Percentiles rank a stretch among this genome's conserved stretches.
phyloP scores from a whole-genome alignment of 2,329 filamentous ascomycete genomes.

The Fusarium drepaniforme region DNA sequence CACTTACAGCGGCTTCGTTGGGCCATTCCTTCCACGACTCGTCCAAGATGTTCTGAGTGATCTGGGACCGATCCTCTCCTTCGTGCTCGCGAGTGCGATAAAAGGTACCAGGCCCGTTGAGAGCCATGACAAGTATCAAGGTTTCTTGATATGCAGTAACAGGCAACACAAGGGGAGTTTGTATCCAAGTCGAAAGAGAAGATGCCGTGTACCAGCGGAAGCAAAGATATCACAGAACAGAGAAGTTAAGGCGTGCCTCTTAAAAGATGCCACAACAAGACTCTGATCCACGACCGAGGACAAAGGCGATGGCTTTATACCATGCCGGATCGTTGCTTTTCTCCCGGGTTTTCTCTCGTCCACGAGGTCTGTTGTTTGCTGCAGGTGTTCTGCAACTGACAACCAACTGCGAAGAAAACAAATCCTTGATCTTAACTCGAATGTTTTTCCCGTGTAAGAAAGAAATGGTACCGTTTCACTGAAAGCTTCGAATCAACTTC shows the following conservation, averaged over 20 bases:
- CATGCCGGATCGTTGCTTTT: neutral
- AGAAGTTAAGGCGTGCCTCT: neutral
- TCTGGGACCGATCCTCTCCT: conserved; percentile 39
- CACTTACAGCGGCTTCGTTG: conserved; percentile 59
- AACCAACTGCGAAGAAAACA: neutral
- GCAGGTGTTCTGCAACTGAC: conserved; percentile 7
- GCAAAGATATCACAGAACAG: neutral
- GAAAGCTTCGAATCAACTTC: neutral
- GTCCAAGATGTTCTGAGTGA: conserved; percentile 43
- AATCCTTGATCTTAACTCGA: neutral
- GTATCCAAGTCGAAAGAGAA: neutral
- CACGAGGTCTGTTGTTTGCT: neutral
- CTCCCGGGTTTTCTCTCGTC: neutral
- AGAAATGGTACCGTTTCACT: neutral
- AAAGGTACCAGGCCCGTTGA: conserved; percentile 44
- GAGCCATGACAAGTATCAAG: conserved; percentile 33
- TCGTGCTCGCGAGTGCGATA: conserved; percentile 46
- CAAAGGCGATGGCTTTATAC: neutral
- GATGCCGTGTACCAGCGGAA: neutral
- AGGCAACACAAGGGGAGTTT: neutral
- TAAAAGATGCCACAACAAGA: neutral
- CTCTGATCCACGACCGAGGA: neutral
- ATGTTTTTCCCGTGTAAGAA: neutral
- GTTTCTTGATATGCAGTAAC: neutral
- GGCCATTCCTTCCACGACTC: conserved; percentile 59